Evolutionary conservation across 192 early-diverging fungal genomes (phyloP).

Genomic region (Entrophospora sp.): DNA sequence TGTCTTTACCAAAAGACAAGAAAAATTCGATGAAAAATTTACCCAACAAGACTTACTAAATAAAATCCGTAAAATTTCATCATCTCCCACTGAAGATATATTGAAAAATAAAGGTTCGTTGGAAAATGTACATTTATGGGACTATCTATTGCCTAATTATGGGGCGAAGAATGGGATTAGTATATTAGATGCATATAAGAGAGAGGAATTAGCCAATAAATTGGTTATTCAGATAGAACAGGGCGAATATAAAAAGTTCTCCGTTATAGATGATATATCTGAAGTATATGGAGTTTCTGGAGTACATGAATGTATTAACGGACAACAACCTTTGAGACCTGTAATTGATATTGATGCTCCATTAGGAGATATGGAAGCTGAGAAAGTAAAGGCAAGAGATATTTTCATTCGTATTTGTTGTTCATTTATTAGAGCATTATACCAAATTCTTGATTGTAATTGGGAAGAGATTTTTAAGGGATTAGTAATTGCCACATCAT

Average conservation of each 20-base stretch:
- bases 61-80: not conserved
- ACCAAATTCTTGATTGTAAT: not conserved
- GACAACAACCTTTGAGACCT: conserved; percentile 5
- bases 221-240: not conserved
- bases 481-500: conserved; percentile 10
- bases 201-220: not conserved
- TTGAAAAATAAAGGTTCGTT: conserved; percentile 4
- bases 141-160: no score
- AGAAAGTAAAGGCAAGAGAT: no score
- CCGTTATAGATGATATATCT: no score
- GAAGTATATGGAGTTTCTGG: no score
- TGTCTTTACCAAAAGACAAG: no score
- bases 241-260: no score
- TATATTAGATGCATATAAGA: not conserved
- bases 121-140: no score
- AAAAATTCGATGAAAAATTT: conserved; percentile 1
- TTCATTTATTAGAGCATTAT: conserved; percentile 15
- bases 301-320: no score
- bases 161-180: not conserved
- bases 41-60: not conserved
- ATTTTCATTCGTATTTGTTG: conserved; percentile 10
- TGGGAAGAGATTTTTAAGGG: conserved; percentile 9
- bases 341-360: conserved; percentile 14
- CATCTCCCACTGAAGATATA: not conserved
- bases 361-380: not conserved